A percentile compares a stretch with the other conserved stretches of the same genome.
These are phyloP conservation scores for Boletus insuetus DNA, from an alignment of 768 basidiomycete species.

Conservation along the genomic window DNA sequence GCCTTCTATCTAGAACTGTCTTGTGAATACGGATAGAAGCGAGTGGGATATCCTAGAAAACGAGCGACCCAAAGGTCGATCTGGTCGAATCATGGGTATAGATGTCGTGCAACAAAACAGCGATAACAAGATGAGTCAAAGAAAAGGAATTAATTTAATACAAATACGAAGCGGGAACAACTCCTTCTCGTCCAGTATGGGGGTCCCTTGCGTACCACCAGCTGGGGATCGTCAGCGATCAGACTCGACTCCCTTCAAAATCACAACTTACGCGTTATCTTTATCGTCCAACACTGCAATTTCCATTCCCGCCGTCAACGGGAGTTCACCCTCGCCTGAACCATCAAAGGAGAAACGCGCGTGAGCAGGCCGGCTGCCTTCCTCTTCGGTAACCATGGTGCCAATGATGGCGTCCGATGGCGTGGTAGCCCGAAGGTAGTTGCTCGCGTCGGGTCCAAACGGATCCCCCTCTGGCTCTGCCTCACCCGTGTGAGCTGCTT, in stretches of 20 bases:
- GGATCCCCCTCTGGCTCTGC: slow-evolving; percentile 43
- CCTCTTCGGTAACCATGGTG: slow-evolving; percentile 56
- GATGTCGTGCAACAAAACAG: slow-evolving; percentile 28
- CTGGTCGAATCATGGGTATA: slow-evolving; percentile 39
- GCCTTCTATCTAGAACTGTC: slow-evolving; percentile 10
- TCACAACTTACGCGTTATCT: slow-evolving; percentile 65
- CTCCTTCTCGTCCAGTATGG: slow-evolving; percentile 78
- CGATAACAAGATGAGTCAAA: slow-evolving; percentile 25
- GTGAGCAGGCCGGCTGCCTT: slow-evolving; percentile 69
- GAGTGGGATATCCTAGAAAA: slow-evolving; percentile 29
- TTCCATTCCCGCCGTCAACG: slow-evolving; percentile 64
- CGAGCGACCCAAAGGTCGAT: slow-evolving; percentile 38
- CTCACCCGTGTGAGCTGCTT: slow-evolving; percentile 36
- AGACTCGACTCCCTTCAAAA: neutral
- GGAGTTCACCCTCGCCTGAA: slow-evolving; percentile 72
- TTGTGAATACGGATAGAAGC: slow-evolving; percentile 16
- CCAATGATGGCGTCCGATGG: slow-evolving; percentile 70
- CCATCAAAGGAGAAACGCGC: slow-evolving; percentile 85
- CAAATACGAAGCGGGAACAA: slow-evolving; percentile 89
- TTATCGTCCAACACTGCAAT: slow-evolving; percentile 77
- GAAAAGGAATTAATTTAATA: slow-evolving; percentile 50
- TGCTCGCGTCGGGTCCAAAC: slow-evolving; percentile 72
- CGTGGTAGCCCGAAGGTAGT: slow-evolving; percentile 78
- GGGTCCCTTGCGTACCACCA: slow-evolving; percentile 95
- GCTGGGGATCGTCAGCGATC: slow-evolving; percentile 38